Evolutionary conservation across 2,329 filamentous ascomycete genomes (phyloP).

Genomic region (Epichloe brachyelytri): DNA sequence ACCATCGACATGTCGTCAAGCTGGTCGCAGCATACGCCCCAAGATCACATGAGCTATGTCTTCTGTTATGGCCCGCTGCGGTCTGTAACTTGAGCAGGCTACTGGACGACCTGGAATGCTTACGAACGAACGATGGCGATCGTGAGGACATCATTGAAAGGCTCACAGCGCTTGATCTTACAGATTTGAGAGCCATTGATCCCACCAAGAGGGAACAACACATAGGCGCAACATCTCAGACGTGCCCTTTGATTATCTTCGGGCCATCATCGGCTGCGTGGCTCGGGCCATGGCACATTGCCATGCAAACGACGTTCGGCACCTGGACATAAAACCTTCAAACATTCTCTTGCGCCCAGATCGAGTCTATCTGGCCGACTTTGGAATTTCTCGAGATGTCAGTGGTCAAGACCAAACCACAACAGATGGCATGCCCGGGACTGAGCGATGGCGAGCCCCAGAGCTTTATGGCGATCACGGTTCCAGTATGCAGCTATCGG

Average conservation of each 20-base stretch:
- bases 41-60: constrained; percentile 26
- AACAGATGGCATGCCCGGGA: constrained; percentile 28
- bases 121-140: constrained; percentile 25
- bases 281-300: constrained; percentile 30
- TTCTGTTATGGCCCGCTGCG: constrained; percentile 35
- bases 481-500: constrained; percentile 32
- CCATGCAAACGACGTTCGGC: constrained; percentile 28
- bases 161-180: constrained; percentile 25
- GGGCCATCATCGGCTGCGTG: constrained; percentile 30
- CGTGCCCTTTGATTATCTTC: constrained; percentile 29
- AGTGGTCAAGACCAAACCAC: constrained; percentile 31
- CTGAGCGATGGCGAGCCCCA: constrained; percentile 32
- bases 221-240: constrained; percentile 11
- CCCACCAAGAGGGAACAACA: constrained; percentile 10
- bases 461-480: constrained; percentile 26
- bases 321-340: constrained; percentile 34
- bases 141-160: constrained; percentile 27
- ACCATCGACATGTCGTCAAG: constrained; percentile 34
- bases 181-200: constrained; percentile 24
- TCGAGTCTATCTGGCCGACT: constrained; percentile 34
- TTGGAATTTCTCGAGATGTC: constrained; percentile 35
- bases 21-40: constrained; percentile 33
- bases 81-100: constrained; percentile 31
- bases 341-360: constrained; percentile 33
- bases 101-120: constrained; percentile 28